These are phyloP conservation scores for Omphalea diandra DNA, from an alignment of 441 rosid genomes.

Conservation along the genomic window DNA sequence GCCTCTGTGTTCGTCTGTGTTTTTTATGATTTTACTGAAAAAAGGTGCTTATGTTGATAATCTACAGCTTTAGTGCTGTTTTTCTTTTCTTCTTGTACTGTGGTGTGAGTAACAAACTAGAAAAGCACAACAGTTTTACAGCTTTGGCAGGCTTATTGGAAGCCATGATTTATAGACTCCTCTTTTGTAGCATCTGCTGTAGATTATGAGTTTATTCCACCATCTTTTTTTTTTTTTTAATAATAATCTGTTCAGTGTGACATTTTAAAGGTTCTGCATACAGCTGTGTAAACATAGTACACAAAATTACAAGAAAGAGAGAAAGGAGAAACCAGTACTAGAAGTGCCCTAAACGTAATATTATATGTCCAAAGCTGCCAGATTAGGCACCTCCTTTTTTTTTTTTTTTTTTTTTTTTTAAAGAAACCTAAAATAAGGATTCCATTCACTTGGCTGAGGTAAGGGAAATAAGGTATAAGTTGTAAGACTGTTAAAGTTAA, in stretches of 20 bases:
- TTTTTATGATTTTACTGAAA: slow-evolving; percentile 40
- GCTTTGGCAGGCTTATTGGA: slow-evolving; percentile 36
- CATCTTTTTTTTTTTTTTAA: background rate
- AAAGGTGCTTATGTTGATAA: slow-evolving; percentile 41
- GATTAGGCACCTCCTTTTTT: slow-evolving; percentile 1
- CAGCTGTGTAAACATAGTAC: background rate
- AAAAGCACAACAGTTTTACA: slow-evolving; percentile 33
- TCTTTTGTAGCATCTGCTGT: slow-evolving; percentile 11
- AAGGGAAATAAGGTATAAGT: background rate
- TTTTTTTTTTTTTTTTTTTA: no score
- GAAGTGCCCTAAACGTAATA: slow-evolving; percentile 3
- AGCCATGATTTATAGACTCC: slow-evolving; percentile 27
- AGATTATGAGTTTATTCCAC: background rate
- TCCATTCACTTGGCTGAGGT: background rate
- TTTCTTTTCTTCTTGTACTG: slow-evolving; percentile 10
- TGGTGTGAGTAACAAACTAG: slow-evolving; percentile 25
- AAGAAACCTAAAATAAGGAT: background rate
- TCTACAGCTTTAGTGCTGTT: slow-evolving; percentile 16
- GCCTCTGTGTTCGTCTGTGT: slow-evolving; percentile 17
- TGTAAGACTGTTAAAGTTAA: background rate
- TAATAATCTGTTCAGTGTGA: background rate
- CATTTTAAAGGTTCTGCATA: slow-evolving; percentile 7
- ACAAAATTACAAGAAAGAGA: background rate
- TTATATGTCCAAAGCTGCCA: slow-evolving; percentile 12
- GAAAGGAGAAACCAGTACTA: background rate